Evolutionary conservation across 352 stramenopile genomes (phyloP).

Genomic region (Phytopythium boreale): DNA sequence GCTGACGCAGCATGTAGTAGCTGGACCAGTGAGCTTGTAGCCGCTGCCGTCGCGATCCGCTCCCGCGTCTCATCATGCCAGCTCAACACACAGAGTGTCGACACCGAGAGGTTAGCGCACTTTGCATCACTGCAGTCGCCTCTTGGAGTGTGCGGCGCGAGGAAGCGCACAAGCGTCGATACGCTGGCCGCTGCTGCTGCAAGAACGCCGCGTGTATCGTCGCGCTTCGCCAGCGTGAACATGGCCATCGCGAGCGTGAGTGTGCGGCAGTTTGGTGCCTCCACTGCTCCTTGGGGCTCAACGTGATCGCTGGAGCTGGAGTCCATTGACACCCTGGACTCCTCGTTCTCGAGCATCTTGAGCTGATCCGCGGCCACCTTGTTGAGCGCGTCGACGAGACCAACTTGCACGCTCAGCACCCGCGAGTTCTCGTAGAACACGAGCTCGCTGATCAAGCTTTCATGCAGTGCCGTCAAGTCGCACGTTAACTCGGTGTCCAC

Average conservation of each 20-base stretch:
- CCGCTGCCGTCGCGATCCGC: constrained; percentile 10
- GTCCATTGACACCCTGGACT: neutral
- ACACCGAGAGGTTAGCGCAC: constrained; percentile 37
- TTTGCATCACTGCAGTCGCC: constrained; percentile 20
- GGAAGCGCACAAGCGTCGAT: constrained; percentile 30
- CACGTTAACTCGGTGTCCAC: constrained; percentile 1
- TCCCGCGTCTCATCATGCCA: constrained; percentile 59
- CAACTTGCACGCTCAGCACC: constrained; percentile 44
- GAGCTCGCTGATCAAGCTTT: constrained; percentile 46
- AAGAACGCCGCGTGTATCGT: constrained; percentile 39
- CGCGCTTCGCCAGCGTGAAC: constrained; percentile 47
- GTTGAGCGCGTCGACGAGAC: constrained; percentile 51
- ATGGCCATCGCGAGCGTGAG: constrained; percentile 41
- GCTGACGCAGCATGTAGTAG: neutral
- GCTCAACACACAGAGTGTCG: constrained; percentile 47
- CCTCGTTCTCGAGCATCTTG: constrained; percentile 15
- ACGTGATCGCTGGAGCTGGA: too few relatives aligned
- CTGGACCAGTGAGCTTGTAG: neutral
- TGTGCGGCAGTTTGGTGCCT: neutral
- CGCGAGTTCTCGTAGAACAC: constrained; percentile 56
- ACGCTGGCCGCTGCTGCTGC: constrained; percentile 31
- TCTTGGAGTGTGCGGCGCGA: constrained; percentile 21
- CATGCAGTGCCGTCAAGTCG: constrained; percentile 21
- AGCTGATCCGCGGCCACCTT: constrained; percentile 19
- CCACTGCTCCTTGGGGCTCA: neutral